phyloP scores from a whole-genome alignment of 192 early-diverging fungal genomes.

The Backusella morwellensis region DNA sequence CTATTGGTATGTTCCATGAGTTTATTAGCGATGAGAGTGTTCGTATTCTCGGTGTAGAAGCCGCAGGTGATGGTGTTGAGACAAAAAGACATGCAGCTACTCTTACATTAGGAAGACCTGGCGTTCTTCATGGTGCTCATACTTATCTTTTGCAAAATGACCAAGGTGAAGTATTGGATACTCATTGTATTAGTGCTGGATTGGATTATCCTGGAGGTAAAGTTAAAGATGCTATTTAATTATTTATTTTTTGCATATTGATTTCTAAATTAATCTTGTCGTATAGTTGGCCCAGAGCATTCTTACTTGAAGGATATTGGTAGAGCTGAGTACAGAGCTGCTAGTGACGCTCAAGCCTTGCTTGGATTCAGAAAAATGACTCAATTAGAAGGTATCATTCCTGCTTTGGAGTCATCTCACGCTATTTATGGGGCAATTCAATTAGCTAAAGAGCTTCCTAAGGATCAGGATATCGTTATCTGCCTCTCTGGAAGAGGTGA shows the following conservation, averaged over 20 bases:
- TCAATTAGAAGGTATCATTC: constrained; percentile 87
- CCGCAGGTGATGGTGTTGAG: constrained; percentile 89
- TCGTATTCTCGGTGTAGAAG: constrained; percentile 90
- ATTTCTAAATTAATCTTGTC: background rate
- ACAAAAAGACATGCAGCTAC: constrained; percentile 91
- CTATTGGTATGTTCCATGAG: constrained; percentile 97
- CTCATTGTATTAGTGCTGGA: constrained; percentile 92
- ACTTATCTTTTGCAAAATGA: constrained; percentile 93
- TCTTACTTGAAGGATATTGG: constrained; percentile 85
- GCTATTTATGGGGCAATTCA: constrained; percentile 82
- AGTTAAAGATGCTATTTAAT: background rate
- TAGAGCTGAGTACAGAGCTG: constrained; percentile 74
- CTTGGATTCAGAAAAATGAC: constrained; percentile 76
- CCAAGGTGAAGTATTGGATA: constrained; percentile 94
- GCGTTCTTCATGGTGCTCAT: constrained; percentile 94
- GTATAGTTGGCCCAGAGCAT: constrained; percentile 89
- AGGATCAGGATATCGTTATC: constrained; percentile 84
- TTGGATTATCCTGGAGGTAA: constrained; percentile 91
- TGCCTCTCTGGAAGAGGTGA: constrained; percentile 94
- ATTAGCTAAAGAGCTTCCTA: constrained; percentile 70
- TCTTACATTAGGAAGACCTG: constrained; percentile 76
- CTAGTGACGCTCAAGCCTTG: constrained; percentile 74
- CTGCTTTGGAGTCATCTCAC: constrained; percentile 94
- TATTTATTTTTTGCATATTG: background rate
- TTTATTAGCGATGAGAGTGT: constrained; percentile 85